Base-by-base conservation (phyloP, 2,329 filamentous ascomycete genomes). In the Verticillium isaacii region DNA sequence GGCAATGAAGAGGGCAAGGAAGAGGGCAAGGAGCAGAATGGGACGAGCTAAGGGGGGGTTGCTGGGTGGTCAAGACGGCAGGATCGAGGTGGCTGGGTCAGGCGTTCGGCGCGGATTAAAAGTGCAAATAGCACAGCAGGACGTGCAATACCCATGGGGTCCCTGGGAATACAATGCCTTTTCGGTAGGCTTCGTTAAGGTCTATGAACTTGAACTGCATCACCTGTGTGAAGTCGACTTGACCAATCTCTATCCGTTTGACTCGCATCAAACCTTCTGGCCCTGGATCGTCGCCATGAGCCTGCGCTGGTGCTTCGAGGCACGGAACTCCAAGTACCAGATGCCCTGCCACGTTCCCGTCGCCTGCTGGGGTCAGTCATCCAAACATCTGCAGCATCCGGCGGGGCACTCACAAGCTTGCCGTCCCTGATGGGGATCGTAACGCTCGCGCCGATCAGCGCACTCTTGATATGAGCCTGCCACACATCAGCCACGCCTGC, bases 281-380 rank as follows among this genome's bases (percentile, higher is more conserved):
- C 94, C 95, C 75, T 98, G 93, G 65, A 98, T 96, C 1, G 95
- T 98, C 60, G 94, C 94, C 65, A 99, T 89, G 14, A 98, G 85
- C 73, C 87, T 90, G 70, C 95, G 85, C 66, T 86, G 82, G 76
- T 97, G 93, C 76, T 86, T 92, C 68, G 80, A 80, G 11, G 82
- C 84, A 61, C 94, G 84, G 74, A 98, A 98, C 77, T 98, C 95
- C 66, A 97, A 78, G 75, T 96, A 96, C 91, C 92, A 98, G 63
- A 98, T 94, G 0, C 95, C 87, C 70, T 95, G 91, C 91, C 91
- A 94, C 4, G 86, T 89, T 25, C 87, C 87, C 14, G 84, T 85
- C 25, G 82, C 82, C 82, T 85, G 34, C 14, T n/a, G 17, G 19
- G 8, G 32, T 56, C 25, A 34, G 25, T 56, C 15, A 14, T n/a